Evolutionary conservation across 2,329 filamentous ascomycete genomes (phyloP).

Genomic region (Aspergillus novoparasiticus): DNA sequence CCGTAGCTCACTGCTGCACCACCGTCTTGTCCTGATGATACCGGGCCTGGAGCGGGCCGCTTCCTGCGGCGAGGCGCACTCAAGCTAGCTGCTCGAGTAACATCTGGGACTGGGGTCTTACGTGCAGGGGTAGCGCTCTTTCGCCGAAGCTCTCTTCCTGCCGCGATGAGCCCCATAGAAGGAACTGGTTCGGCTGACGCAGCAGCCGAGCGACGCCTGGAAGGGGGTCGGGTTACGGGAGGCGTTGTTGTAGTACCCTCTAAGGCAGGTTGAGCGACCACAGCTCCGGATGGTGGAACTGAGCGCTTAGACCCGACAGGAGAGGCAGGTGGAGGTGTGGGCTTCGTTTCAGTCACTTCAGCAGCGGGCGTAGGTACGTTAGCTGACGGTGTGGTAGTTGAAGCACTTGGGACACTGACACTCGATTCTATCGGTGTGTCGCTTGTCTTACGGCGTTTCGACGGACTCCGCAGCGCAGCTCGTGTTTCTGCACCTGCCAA

Average conservation of each 20-base stretch:
- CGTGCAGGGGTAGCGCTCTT: slow-evolving; percentile 46
- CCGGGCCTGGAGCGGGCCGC: slow-evolving; percentile 61
- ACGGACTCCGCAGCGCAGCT: slow-evolving; percentile 30
- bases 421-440: slow-evolving; percentile 30
- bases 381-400: slow-evolving; percentile 41
- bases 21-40: slow-evolving; percentile 60
- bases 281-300: slow-evolving; percentile 11
- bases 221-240: slow-evolving; percentile 36
- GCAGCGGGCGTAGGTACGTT: slow-evolving; percentile 32
- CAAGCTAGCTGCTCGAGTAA: slow-evolving; percentile 39
- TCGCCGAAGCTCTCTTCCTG: slow-evolving; percentile 40
- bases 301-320: slow-evolving; percentile 28
- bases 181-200: slow-evolving; percentile 30
- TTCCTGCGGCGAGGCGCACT: slow-evolving; percentile 53
- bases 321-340: slow-evolving; percentile 23
- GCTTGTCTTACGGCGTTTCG: slow-evolving; percentile 44
- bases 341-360: slow-evolving; percentile 23
- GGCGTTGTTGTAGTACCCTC: slow-evolving; percentile 26
- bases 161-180: slow-evolving; percentile 15
- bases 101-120: slow-evolving; percentile 44
- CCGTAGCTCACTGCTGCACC: slow-evolving; percentile 65
- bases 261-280: background rate
- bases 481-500: slow-evolving; percentile 26
- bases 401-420: slow-evolving; percentile 37
- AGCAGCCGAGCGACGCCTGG: slow-evolving; percentile 34